Base-by-base conservation (phyloP, 2,329 filamentous ascomycete genomes). In the Monilinia fructigena region DNA sequence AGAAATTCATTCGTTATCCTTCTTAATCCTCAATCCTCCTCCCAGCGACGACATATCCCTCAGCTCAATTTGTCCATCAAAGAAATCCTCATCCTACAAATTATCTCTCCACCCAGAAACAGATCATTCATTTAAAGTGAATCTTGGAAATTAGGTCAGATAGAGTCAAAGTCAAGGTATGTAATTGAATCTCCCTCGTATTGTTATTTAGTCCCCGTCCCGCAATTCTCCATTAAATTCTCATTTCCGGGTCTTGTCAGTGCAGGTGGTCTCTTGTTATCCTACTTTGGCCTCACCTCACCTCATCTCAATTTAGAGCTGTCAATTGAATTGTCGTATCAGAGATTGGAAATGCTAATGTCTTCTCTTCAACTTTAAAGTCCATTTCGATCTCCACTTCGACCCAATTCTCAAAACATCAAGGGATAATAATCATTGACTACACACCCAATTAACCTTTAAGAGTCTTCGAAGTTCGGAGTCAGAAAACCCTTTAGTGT, bases 301-400 rank as follows among this genome's bases (percentile, higher is more conserved):
- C 52, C 31, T 48, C 40, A 31, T 20, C 14, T 20, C 55, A n/a
- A 59, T 26, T 16, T 14, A 55, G 26, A 61, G 16, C 28, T 28
- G 42, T 62, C 28, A 52, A 14, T 48, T n/a, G 47, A 40, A 40
- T 31, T 40, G 55, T 55, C 63, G 40, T 45, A 45, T 55, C 45
- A 55, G 20, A 52, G 59, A 63, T 56, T 52, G 63, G 66, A 69
- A 42, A 68, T 68, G 70, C 72, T 74, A 71, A 73, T 55, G n/a
- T 28, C 42, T 62, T 26, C 28, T 60, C 52, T 63, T 60, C 42
- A 20, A 45, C 47, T 64, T 55, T 68, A 53, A 65, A 65, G 63
- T 68, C 53, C 60, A 69, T 62, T 40, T 62, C 64, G 3, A 54
- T 62, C 63, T 59, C 31, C 18, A 47, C n/a, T 23, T 38, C 56